Conservation (phyloP, 306 rosid genomes). For the Ormosia semicastrata region DNA sequence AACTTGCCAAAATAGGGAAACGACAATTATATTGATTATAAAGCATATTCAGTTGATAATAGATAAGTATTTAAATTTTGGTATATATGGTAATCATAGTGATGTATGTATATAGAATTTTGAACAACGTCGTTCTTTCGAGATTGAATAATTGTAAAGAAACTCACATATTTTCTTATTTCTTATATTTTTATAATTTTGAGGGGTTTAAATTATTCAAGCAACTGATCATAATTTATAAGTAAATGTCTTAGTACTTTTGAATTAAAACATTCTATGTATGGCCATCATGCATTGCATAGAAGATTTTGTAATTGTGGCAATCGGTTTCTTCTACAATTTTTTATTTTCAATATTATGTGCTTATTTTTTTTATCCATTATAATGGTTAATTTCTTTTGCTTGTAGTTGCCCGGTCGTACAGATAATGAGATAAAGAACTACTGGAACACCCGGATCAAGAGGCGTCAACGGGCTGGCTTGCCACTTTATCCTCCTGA, state of each 20-base stretch:
- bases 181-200: not conserved
- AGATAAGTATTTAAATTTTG: not conserved
- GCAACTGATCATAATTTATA: not conserved
- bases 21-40: not conserved
- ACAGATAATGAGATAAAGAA: conserved; percentile 99
- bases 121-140: not conserved
- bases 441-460: conserved; percentile 96
- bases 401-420: conserved; percentile 88
- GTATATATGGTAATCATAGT: not conserved
- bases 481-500: conserved; percentile 94
- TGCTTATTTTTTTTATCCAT: not conserved
- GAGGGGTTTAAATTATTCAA: conserved; percentile 6
- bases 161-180: not conserved
- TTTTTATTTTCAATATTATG: conserved; percentile 12
- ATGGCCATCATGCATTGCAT: not conserved
- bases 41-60: conserved; percentile 8
- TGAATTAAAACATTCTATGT: not conserved
- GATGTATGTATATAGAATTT: not conserved
- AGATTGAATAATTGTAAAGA: conserved; percentile 12
- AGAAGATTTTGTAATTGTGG: not conserved
- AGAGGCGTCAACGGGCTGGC: conserved; percentile 91
- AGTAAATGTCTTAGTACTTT: not conserved
- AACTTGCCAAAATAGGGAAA: not conserved
- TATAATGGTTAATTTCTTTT: conserved; percentile 30
- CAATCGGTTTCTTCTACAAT: conserved; percentile 4